Evolutionary conservation across 495 filamentous ascomycete species (phyloP), one percentile per base, ranked within the genome.

Genomic region (Penicillium argentinense): DNA sequence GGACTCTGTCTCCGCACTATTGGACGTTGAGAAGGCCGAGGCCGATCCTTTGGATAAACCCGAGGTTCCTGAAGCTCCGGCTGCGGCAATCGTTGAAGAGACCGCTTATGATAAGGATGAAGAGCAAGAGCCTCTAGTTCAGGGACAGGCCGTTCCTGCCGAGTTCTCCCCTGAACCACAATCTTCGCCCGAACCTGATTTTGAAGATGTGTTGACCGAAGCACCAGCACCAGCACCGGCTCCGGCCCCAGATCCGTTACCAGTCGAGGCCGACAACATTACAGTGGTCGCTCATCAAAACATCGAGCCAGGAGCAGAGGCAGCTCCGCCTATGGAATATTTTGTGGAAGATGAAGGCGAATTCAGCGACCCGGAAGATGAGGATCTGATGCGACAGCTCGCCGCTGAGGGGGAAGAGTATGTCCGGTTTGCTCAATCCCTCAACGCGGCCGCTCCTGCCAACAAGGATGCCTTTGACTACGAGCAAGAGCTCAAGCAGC

Each of bases 391-490:
- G 29, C 79, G 77, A 18, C 89, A 91, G 50, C 81, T 98, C 51
- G 89, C 89, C 8, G 80, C 83, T 6, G 93, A 97, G 74, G 85
- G 84, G 2, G 88, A 96, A 71, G 93, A 96, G 49, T 91, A 98
- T 59, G 89, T 85, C 6, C 81, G 91, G 6, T 97, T 98, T 59
- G 88, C 93, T 4, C 89, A 86, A 34, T 81, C 84, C 12, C 73
- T 97, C 21, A 96, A 93, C 61, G 78, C 86, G 49, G 76, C 80
- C 6, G 47, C 61, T 9, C 64, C 72, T 14, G 61, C 58, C 7
- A n/a, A n/a, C n/a, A 78, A 90, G 56, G 86, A 82, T 53, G 75
- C 80, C 12, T 81, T 83, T 23, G 84, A 89, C 14, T 96, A 92
- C 62, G 91, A 98, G 53, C 71, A 78, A 47, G 92, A 98, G 62